These are phyloP conservation scores for Magnaporthales sp. DNA, from an alignment of 2,329 filamentous ascomycete genomes.

Conservation along the genomic window DNA sequence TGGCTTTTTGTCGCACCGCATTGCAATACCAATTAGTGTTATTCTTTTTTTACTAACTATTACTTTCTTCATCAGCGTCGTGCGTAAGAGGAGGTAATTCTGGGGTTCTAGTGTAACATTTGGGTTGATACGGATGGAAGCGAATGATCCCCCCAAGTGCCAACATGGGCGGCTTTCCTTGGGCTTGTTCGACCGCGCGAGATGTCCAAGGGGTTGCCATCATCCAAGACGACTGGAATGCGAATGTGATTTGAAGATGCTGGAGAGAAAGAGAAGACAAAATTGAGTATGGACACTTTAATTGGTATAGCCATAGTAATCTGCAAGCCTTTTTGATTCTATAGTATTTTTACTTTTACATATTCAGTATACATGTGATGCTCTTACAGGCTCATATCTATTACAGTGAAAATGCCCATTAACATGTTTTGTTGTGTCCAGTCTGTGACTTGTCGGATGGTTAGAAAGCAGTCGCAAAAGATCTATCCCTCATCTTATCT, in stretches of 20 bases:
- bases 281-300: neutral
- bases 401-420: neutral
- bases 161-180: neutral
- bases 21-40: neutral
- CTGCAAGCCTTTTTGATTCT: neutral
- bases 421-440: neutral
- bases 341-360: neutral
- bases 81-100: neutral
- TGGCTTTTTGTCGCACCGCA: neutral
- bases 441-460: neutral
- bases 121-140: neutral
- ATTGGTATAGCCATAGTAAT: neutral
- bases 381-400: neutral
- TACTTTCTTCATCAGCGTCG: too few relatives aligned
- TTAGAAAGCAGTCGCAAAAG: neutral
- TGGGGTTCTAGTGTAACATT: too few relatives aligned
- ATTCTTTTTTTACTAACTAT: too few relatives aligned
- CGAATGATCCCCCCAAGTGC: neutral
- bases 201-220: neutral
- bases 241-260: neutral
- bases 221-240: neutral
- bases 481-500: neutral
- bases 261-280: neutral
- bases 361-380: too few relatives aligned
- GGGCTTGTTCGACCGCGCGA: neutral